A percentile compares a stretch with the other conserved stretches of the same genome.
phyloP scores from a whole-genome alignment of 192 early-diverging fungal genomes.

The Chytriomyces sp. region DNA sequence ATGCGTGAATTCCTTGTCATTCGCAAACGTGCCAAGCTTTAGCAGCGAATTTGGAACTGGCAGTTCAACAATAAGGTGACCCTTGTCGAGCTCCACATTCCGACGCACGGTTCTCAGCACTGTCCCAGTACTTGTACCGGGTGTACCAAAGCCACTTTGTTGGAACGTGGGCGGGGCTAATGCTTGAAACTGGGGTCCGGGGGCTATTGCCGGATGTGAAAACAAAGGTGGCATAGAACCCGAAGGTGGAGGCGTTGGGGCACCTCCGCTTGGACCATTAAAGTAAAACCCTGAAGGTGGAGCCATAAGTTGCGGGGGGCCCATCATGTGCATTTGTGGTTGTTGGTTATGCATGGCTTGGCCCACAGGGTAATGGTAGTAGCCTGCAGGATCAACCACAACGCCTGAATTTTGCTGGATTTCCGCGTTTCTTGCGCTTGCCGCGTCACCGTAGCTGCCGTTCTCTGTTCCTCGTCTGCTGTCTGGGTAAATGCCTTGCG shows the following conservation, averaged over 20 bases:
- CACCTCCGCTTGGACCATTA: neutral
- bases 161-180: neutral
- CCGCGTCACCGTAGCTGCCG: neutral
- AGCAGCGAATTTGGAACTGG: slow-evolving; percentile 52
- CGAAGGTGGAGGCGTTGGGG: neutral
- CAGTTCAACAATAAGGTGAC: slow-evolving; percentile 51
- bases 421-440: neutral
- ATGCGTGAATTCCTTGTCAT: slow-evolving; percentile 84
- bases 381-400: too few relatives aligned
- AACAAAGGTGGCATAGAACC: neutral
- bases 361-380: neutral
- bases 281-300: neutral
- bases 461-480: neutral
- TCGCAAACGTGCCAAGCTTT: slow-evolving; percentile 49
- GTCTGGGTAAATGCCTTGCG: neutral
- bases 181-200: neutral
- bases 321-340: neutral
- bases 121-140: neutral
- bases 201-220: neutral
- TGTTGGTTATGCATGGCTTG: too few relatives aligned
- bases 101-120: slow-evolving; percentile 9
- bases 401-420: too few relatives aligned
- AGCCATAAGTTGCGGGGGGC: neutral
- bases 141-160: neutral
- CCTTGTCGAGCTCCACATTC: slow-evolving; percentile 39